Conservation (phyloP, 1,139 yeast genomes). For the Geotrichum klebahnii region DNA sequence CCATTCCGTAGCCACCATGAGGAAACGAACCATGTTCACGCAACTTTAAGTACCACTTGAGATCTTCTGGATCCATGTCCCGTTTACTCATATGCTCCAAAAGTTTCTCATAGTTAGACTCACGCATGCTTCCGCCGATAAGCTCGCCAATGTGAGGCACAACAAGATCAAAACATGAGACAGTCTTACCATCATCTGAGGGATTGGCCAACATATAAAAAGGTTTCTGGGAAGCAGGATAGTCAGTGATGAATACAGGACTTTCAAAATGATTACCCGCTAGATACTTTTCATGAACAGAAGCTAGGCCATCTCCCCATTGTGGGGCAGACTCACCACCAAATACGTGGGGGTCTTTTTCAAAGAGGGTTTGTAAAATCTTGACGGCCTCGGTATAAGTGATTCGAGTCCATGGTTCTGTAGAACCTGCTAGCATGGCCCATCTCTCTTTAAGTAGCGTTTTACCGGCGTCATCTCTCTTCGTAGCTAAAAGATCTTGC, state of each 20-base stretch:
- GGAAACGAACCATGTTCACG: constrained; percentile 79
- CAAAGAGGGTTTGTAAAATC: constrained; percentile 42
- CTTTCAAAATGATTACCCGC: constrained; percentile 63
- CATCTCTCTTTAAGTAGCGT: constrained; percentile 41
- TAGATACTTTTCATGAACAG: constrained; percentile 89
- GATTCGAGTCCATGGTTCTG: constrained; percentile 60
- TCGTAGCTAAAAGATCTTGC: constrained; percentile 43
- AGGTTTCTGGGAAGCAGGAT: constrained; percentile 76
- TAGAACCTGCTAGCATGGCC: constrained; percentile 32
- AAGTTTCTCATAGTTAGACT: constrained; percentile 54
- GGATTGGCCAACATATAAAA: constrained; percentile 71
- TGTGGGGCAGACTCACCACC: constrained; percentile 40
- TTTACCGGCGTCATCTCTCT: constrained; percentile 41
- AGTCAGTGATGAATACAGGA: constrained; percentile 88
- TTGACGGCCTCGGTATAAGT: constrained; percentile 73
- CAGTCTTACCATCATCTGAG: constrained; percentile 51
- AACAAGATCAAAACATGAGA: constrained; percentile 82
- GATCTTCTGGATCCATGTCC: constrained; percentile 46
- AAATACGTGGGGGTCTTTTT: constrained; percentile 29
- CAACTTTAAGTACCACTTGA: constrained; percentile 76
- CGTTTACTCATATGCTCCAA: constrained; percentile 45
- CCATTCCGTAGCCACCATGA: constrained; percentile 97
- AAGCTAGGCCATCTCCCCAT: constrained; percentile 73
- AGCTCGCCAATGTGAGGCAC: constrained; percentile 93
- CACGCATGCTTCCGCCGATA: constrained; percentile 93